phyloP scores from a whole-genome alignment of 1,139 yeast genomes.

The Sugiyamaella japonica region DNA sequence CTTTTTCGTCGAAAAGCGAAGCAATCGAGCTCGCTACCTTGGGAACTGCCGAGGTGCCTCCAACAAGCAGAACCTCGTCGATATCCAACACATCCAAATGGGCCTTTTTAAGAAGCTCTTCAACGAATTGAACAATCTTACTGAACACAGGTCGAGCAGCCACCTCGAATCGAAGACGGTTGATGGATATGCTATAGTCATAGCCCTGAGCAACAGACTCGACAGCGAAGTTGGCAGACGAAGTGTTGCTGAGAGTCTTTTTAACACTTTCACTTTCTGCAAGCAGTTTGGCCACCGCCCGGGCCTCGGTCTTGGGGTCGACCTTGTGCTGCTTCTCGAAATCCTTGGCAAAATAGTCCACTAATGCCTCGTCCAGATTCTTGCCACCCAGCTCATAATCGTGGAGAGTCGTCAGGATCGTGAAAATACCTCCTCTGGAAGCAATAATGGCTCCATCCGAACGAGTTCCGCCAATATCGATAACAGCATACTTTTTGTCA shows the following conservation, averaged over 20 bases:
- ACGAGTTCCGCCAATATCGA: conserved; percentile 96
- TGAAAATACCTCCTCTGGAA: conserved; percentile 90
- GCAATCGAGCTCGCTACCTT: conserved; percentile 79
- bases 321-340: conserved; percentile 84
- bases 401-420: conserved; percentile 84
- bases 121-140: conserved; percentile 75
- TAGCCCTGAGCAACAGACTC: conserved; percentile 93
- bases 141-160: conserved; percentile 76
- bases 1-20: conserved; percentile 71
- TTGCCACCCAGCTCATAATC: conserved; percentile 86
- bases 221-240: conserved; percentile 85
- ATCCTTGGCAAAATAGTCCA: conserved; percentile 87
- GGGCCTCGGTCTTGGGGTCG: conserved; percentile 77
- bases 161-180: conserved; percentile 92
- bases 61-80: conserved; percentile 87
- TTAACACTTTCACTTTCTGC: conserved; percentile 84
- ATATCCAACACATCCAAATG: conserved; percentile 81
- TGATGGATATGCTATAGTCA: conserved; percentile 90
- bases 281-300: conserved; percentile 85
- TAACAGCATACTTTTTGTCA: conserved; percentile 86
- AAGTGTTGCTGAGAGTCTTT: conserved; percentile 89
- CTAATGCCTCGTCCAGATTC: conserved; percentile 73
- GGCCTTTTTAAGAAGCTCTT: conserved; percentile 75
- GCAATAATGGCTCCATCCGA: conserved; percentile 95
- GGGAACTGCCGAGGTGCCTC: conserved; percentile 93